Evolutionary conservation across 1,139 yeast genomes (phyloP).

Genomic region (Kurtzmaniella quercitrusa): DNA sequence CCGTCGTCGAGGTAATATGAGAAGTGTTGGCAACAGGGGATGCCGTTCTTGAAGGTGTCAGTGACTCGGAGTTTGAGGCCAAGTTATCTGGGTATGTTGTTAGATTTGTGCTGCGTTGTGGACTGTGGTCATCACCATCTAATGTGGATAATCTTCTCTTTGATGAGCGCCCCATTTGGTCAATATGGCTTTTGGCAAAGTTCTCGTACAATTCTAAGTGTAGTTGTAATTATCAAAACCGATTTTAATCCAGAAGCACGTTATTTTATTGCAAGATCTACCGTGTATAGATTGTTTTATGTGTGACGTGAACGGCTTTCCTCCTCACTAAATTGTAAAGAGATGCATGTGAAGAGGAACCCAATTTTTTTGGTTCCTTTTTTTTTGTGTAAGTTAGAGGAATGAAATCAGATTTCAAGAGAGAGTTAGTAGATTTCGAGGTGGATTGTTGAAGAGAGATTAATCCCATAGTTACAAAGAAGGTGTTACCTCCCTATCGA

Average conservation of each 20-base stretch:
- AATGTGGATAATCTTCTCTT: constrained; percentile 6
- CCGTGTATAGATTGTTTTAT: background rate
- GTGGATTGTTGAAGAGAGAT: too few species aligned
- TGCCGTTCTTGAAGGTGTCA: background rate
- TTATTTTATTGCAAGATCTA: background rate
- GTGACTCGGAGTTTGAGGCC: background rate
- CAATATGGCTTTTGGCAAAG: background rate
- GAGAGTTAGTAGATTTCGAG: too few species aligned
- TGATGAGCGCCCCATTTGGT: constrained; percentile 5
- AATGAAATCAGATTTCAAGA: background rate
- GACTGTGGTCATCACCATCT: constrained; percentile 1
- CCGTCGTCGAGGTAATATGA: background rate
- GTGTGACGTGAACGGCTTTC: background rate
- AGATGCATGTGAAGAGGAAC: constrained; percentile 2
- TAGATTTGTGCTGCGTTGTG: background rate
- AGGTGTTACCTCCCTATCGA: too few species aligned
- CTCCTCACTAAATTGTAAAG: background rate
- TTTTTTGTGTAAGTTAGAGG: too few species aligned
- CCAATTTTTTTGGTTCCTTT: constrained; percentile 1
- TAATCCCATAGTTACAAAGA: too few species aligned
- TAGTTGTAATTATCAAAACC: too few species aligned
- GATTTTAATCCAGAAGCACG: too few species aligned
- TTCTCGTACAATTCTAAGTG: too few species aligned
- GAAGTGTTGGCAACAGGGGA: background rate
- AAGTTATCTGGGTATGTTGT: background rate